Evolutionary conservation across 768 basidiomycete genomes (phyloP).

Genomic region (Rubroboletus satanas): DNA sequence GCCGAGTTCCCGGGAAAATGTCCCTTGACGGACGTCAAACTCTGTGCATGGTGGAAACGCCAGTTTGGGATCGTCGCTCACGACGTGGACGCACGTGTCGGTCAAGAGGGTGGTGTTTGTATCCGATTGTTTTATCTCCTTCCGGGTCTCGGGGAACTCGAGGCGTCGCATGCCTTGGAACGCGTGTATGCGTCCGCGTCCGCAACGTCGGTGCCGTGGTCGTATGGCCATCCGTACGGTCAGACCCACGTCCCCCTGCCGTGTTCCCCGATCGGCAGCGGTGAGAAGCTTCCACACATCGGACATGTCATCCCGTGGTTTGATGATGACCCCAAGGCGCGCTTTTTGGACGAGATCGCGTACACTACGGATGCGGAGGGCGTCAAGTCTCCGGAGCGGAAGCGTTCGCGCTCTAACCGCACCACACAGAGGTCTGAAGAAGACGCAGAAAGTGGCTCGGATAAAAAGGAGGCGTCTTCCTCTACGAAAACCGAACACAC

Average conservation of each 20-base stretch:
- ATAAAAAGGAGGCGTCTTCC: constrained; percentile 24
- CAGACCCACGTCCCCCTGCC: constrained; percentile 39
- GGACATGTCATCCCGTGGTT: constrained; percentile 84
- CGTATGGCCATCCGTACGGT: constrained; percentile 77
- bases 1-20: constrained; percentile 63
- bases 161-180: constrained; percentile 59
- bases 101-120: not conserved
- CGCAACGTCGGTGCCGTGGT: constrained; percentile 43
- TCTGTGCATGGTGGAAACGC: constrained; percentile 93
- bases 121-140: constrained; percentile 56
- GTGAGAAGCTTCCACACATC: constrained; percentile 35
- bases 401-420: constrained; percentile 44
- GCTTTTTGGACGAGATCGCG: constrained; percentile 90
- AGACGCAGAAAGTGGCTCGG: constrained; percentile 27
- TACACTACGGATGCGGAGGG: constrained; percentile 59
- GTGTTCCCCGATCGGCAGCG: constrained; percentile 41
- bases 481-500: constrained; percentile 34
- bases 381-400: constrained; percentile 57
- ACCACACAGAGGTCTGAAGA: constrained; percentile 8
- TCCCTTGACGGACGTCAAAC: constrained; percentile 68
- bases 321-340: constrained; percentile 94
- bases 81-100: constrained; percentile 30
- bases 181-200: constrained; percentile 28
- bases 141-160: constrained; percentile 64
- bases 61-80: constrained; percentile 56